A percentile compares a stretch with the other conserved stretches of the same genome.
phyloP scores from a whole-genome alignment of 192 early-diverging fungal species.

The Thoreauomyces humboldtii region DNA sequence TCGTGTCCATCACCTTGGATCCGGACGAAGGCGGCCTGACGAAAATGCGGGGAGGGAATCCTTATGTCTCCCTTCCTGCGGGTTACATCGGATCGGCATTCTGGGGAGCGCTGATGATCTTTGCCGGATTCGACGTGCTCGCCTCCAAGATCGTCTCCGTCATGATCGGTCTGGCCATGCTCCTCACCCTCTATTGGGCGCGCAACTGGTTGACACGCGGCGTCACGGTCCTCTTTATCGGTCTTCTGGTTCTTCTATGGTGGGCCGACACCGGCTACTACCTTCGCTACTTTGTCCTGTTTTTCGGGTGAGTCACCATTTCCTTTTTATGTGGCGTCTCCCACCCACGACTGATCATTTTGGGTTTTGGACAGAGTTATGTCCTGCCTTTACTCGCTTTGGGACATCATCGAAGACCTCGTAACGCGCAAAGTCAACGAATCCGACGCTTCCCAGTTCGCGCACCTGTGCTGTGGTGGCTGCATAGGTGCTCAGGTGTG shows the following conservation, averaged over 20 bases:
- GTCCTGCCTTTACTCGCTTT: conserved; percentile 87
- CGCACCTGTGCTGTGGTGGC: conserved; percentile 52
- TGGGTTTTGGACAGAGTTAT: conserved; percentile 65
- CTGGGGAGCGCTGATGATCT: conserved; percentile 89
- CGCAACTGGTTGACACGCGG: conserved; percentile 81
- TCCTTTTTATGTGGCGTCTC: neutral
- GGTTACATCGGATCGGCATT: conserved; percentile 87
- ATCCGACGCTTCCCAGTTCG: conserved; percentile 87
- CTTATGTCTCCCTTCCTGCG: conserved; percentile 78
- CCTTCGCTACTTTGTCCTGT: conserved; percentile 88
- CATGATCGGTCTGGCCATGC: conserved; percentile 78
- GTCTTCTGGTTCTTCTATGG: conserved; percentile 79
- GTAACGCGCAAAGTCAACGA: conserved; percentile 89
- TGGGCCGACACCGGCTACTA: conserved; percentile 70
- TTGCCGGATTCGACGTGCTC: conserved; percentile 84
- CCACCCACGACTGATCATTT: neutral
- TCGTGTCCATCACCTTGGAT: conserved; percentile 85
- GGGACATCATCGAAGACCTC: conserved; percentile 96
- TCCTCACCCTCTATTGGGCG: conserved; percentile 84
- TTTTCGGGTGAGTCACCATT: conserved; percentile 69
- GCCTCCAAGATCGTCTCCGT: conserved; percentile 86
- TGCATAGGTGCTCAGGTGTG: conserved; percentile 69
- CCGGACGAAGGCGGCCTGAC: conserved; percentile 92
- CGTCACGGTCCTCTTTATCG: conserved; percentile 81
- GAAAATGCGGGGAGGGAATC: conserved; percentile 75